A percentile compares a stretch with the other conserved stretches of the same genome.
These are phyloP conservation scores for Echria macrotheca DNA, from an alignment of 495 filamentous ascomycete genomes.

Conservation along the genomic window DNA sequence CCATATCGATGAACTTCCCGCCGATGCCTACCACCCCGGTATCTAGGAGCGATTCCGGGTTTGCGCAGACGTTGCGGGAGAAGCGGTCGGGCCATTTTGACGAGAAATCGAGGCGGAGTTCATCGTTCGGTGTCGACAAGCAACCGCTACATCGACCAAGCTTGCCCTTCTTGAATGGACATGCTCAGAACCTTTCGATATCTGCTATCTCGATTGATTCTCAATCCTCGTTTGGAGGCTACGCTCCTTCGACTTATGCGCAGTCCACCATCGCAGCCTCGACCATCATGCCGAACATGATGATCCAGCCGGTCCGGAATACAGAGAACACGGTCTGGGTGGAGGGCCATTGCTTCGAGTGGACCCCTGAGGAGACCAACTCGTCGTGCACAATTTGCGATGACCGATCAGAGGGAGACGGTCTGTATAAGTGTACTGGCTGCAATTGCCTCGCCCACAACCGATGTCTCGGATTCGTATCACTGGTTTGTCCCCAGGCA, in stretches of 20 bases:
- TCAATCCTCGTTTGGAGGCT: slow-evolving; percentile 66
- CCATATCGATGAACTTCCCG: slow-evolving; percentile 74
- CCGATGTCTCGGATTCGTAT: slow-evolving; percentile 74
- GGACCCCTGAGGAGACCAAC: slow-evolving; percentile 59
- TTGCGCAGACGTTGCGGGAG: slow-evolving; percentile 78
- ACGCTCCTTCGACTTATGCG: slow-evolving; percentile 93
- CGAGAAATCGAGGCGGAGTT: slow-evolving; percentile 74
- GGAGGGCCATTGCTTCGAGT: slow-evolving; percentile 88
- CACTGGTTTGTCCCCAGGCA: slow-evolving; percentile 79
- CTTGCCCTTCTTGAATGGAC: slow-evolving; percentile 72
- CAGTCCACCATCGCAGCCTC: slow-evolving; percentile 97
- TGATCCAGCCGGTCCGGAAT: slow-evolving; percentile 78
- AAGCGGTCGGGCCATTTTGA: slow-evolving; percentile 96
- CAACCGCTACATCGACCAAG: slow-evolving; percentile 70
- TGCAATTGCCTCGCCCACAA: slow-evolving; percentile 75
- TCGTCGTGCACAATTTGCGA: slow-evolving; percentile 81
- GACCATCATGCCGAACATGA: slow-evolving; percentile 89
- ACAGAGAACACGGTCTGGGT: slow-evolving; percentile 85
- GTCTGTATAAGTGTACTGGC: slow-evolving; percentile 76
- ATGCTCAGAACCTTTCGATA: slow-evolving; percentile 75
- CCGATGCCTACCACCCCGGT: slow-evolving; percentile 65
- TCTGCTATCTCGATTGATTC: slow-evolving; percentile 74
- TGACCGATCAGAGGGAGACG: slow-evolving; percentile 77
- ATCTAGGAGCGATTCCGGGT: slow-evolving; percentile 86
- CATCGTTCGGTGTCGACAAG: slow-evolving; percentile 78